A percentile compares a stretch with the other conserved stretches of the same genome.
Conservation (phyloP, 2,329 filamentous ascomycete genomes). For the Ophiostoma montium region DNA sequence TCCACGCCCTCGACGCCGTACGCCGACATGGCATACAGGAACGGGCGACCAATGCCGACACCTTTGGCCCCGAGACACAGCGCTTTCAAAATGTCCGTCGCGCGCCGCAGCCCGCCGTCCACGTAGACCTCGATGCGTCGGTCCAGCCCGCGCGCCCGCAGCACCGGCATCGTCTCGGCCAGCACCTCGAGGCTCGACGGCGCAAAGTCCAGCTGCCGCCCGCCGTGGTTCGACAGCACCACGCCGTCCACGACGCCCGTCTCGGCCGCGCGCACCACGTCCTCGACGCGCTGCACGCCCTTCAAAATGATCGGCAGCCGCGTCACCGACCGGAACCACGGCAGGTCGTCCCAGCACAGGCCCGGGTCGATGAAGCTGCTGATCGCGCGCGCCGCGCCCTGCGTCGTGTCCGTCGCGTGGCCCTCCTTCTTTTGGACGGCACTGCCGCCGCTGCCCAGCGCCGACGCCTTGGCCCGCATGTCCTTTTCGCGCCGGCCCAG, state of each 20-base stretch:
- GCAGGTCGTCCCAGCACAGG: slow-evolving; percentile 86
- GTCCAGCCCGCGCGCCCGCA: slow-evolving; percentile 59
- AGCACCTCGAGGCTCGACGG: slow-evolving; percentile 81
- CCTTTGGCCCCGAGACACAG: slow-evolving; percentile 83
- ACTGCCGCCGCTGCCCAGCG: slow-evolving; percentile 50
- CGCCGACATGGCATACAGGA: slow-evolving; percentile 89
- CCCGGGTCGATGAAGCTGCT: slow-evolving; percentile 91
- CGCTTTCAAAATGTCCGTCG: slow-evolving; percentile 91
- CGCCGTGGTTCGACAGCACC: slow-evolving; percentile 91
- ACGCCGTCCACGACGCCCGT: slow-evolving; percentile 65
- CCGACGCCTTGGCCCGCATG: slow-evolving; percentile 80
- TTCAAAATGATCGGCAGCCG: slow-evolving; percentile 93
- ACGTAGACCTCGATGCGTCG: slow-evolving; percentile 75
- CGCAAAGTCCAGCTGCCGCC: slow-evolving; percentile 83
- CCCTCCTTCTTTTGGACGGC: slow-evolving; percentile 71
- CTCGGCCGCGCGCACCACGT: slow-evolving; percentile 78
- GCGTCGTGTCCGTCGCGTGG: slow-evolving; percentile 64
- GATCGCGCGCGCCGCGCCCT: slow-evolving; percentile 89
- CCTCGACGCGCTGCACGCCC: slow-evolving; percentile 90
- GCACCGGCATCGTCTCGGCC: slow-evolving; percentile 81
- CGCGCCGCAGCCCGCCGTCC: slow-evolving; percentile 79
- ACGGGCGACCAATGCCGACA: slow-evolving; percentile 87
- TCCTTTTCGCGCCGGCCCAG: slow-evolving; percentile 92
- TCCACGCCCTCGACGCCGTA: slow-evolving; percentile 83
- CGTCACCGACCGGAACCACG: slow-evolving; percentile 85